Evolutionary conservation across 1,139 yeast genomes (phyloP), one percentile per base, ranked within the genome.

Genomic region (Kodamaea sp.): DNA sequence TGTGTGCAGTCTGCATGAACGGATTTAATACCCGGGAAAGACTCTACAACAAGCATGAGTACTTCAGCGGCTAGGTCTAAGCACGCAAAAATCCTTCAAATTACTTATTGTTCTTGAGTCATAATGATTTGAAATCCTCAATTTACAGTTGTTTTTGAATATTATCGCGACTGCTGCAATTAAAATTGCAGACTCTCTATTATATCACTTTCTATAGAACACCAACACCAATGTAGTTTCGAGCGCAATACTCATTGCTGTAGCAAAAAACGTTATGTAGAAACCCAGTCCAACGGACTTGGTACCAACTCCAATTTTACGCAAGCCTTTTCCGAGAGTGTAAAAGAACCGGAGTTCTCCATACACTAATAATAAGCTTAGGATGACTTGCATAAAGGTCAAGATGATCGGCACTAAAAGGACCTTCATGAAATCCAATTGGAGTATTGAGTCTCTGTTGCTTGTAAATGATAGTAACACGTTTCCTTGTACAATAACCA

Each of bases 401-500:
- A 32, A 13, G 8, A 29, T 7, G n/a, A 36, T 29, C 16, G 39
- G 39, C 5, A 25, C 24, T 15, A 26, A 12, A 6, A 32, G 12
- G 8, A 32, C n/a, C 15, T 27, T 32, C 22, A 28, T 20, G n/a
- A 32, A 19, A 4, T 26, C 19, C 8, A 26, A 29, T 3, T 26
- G 29, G 8, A 32, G 28, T 12, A 22, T 36, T 3, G 25, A 15
- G 5, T 26, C 19, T 18, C 24, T 26, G 9, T 27, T 22, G 12
- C 27, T 26, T 4, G 19, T 26, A 12, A 29, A 14, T 5, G 26
- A 13, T 4, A 29, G 22, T 2, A 36, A 13, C n/a, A 36, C 34
- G 10, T 29, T 32, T 12, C 34, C 39, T 22, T 32, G 29, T 2
- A 32, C 36, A 4, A 36, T 19, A n/a, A 32, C 31, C 10, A 29